phyloP scores from a whole-genome alignment of 202 grass and related monocot genomes.

The Zoysia matrella region DNA sequence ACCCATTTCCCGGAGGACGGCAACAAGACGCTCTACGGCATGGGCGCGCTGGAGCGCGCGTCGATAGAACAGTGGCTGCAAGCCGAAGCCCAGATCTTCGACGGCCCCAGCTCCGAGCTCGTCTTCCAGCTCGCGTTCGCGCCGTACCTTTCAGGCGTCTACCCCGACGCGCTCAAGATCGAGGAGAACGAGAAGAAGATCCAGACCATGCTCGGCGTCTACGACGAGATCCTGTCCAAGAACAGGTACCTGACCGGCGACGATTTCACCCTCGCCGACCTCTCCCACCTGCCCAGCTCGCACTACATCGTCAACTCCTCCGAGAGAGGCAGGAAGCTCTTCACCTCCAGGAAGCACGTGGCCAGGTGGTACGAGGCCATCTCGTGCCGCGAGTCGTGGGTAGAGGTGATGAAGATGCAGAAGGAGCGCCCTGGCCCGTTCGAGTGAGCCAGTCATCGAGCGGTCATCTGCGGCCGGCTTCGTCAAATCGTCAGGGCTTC shows the following conservation, averaged over 20 bases:
- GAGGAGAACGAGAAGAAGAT: constrained; percentile 52
- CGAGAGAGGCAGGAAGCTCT: too few species aligned
- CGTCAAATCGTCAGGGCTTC: constrained; percentile 30
- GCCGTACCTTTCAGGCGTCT: constrained; percentile 57
- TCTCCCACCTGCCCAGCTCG: too few species aligned
- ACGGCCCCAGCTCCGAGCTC: constrained; percentile 59
- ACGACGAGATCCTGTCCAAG: too few species aligned
- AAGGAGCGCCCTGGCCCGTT: constrained; percentile 68
- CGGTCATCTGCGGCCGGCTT: background rate
- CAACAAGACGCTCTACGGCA: constrained; percentile 61
- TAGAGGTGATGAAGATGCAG: constrained; percentile 75
- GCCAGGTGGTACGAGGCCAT: constrained; percentile 12
- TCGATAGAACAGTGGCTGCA: constrained; percentile 92
- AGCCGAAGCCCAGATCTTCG: constrained; percentile 70
- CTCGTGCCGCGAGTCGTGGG: constrained; percentile 65
- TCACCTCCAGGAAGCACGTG: too few species aligned
- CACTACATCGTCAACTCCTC: too few species aligned
- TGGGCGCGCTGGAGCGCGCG: constrained; percentile 72
- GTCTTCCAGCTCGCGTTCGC: constrained; percentile 39
- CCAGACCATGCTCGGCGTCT: too few species aligned
- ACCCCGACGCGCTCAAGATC: constrained; percentile 49
- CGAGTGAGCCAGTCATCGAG: constrained; percentile 43
- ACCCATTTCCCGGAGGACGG: constrained; percentile 58
- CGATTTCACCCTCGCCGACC: too few species aligned
- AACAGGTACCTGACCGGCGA: too few species aligned